Evolutionary conservation across 306 rosid species (phyloP).

Genomic region (Quercus rubra): DNA sequence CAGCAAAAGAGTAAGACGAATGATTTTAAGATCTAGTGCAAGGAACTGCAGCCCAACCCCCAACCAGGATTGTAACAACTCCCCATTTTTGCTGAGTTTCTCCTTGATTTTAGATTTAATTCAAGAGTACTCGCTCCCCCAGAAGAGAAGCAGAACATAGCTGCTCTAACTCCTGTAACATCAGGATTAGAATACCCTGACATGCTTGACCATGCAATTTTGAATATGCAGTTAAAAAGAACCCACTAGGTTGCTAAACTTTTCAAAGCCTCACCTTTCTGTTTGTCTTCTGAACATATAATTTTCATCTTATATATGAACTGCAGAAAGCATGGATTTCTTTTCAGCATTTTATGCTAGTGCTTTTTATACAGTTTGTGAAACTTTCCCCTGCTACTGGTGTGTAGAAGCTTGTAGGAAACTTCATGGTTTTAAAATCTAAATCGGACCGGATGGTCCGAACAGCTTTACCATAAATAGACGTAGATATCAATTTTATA

Average conservation of each 20-base stretch:
- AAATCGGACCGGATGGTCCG: too few relatives aligned
- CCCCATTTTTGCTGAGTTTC: not conserved
- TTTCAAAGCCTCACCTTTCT: not conserved
- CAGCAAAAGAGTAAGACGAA: not conserved
- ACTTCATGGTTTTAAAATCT: not conserved
- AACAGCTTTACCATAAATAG: too few relatives aligned
- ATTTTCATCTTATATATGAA: not conserved
- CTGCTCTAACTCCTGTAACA: not conserved
- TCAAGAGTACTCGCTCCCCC: not conserved
- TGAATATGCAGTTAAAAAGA: not conserved
- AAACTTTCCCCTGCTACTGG: not conserved
- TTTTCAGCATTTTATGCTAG: not conserved
- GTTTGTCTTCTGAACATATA: not conserved
- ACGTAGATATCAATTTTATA: too few relatives aligned
- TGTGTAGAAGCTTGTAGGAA: not conserved
- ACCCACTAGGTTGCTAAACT: not conserved
- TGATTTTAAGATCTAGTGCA: not conserved
- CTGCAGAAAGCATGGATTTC: not conserved
- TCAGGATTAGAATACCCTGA: not conserved
- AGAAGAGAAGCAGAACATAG: not conserved
- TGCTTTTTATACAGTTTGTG: not conserved
- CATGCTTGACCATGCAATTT: not conserved
- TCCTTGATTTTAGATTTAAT: not conserved
- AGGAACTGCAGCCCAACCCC: not conserved
- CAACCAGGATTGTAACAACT: not conserved